A percentile compares a stretch with the other conserved stretches of the same genome.
These are phyloP conservation scores for Marasmius sp. DNA, from an alignment of 1,284 basidiomycete genomes.

Conservation along the genomic window DNA sequence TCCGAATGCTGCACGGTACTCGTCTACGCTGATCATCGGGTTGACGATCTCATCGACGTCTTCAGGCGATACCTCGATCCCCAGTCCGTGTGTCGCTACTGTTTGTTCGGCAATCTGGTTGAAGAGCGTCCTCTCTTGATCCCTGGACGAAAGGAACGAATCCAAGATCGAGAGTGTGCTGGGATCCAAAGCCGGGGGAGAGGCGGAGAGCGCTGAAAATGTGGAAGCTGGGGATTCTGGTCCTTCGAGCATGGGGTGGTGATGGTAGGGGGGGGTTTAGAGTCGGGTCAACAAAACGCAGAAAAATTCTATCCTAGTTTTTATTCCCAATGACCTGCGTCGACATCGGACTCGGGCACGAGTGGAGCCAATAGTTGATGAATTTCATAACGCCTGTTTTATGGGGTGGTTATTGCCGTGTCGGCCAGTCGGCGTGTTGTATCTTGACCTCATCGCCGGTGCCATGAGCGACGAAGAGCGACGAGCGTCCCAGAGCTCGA, in stretches of 20 bases:
- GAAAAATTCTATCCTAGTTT: neutral
- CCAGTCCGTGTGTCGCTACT: conserved; percentile 24
- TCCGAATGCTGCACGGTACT: conserved; percentile 39
- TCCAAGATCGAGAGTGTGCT: conserved; percentile 38
- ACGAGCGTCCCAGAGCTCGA: too few relatives aligned
- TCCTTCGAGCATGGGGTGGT: neutral
- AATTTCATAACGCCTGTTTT: neutral
- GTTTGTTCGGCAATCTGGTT: conserved; percentile 34
- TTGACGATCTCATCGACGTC: conserved; percentile 20
- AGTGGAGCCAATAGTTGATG: neutral
- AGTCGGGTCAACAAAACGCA: neutral
- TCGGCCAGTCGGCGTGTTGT: neutral
- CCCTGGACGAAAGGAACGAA: conserved; percentile 36
- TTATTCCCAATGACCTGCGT: neutral
- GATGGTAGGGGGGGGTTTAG: neutral
- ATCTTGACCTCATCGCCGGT: too few relatives aligned
- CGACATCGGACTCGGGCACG: neutral
- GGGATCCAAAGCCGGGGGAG: conserved; percentile 35
- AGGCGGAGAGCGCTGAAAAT: conserved; percentile 28
- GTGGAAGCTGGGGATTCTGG: neutral
- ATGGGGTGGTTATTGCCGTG: too few relatives aligned
- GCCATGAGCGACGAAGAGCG: too few relatives aligned
- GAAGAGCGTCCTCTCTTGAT: conserved; percentile 40
- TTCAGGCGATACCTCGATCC: conserved; percentile 14
- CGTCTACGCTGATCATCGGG: conserved; percentile 41